Evolutionary conservation across 2,329 filamentous ascomycete species (phyloP), one percentile per base, ranked within the genome.

Genomic region (Fusarium goolgardi): DNA sequence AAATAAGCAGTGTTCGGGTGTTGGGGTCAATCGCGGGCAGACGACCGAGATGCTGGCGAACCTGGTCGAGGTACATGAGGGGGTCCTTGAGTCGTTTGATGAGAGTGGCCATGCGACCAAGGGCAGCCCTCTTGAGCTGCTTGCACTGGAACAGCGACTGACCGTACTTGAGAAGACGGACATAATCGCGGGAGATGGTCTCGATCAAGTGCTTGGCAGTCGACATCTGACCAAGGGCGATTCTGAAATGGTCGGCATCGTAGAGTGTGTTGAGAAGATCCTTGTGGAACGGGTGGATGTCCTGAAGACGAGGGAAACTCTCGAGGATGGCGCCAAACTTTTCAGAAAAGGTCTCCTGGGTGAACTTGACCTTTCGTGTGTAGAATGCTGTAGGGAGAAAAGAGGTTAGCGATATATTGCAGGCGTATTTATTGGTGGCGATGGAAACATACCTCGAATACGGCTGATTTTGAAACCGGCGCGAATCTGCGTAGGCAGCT

Each of bases 111-210:
- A 99, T 98, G 78, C 96, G 94, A 85, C 96, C 96, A 54, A 99
- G 88, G 11, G 92, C 96, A 52, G 96, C 96, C 69, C 92, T 88
- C 89, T 99, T 99, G 75, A 99, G 89, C 84, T 98, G 94, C 84
- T 99, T 99, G 88, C 95, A 98, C 84, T 99, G 96, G 85, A 95
- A 99, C 69, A 99, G 87, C 75, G 90, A 96, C 84, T 97, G 94
- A 56, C 93, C 94, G 83, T 99, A 98, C 86, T 97, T 96, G 71
- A 81, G 73, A 45, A 99, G 88, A 71, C 96, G 93, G 67, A 99
- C 94, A 77, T 99, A 99, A 80, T 99, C 96, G 77, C 96, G 89
- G 63, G 93, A 91, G 67, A 99, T 96, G 55, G 94, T 96, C 86
- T 99, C 96, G 58, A 99, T 96, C 70, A 98, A 84, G 76, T 96